Base-by-base conservation (phyloP, 2,329 filamentous ascomycete genomes). In the Nemania sp. region DNA sequence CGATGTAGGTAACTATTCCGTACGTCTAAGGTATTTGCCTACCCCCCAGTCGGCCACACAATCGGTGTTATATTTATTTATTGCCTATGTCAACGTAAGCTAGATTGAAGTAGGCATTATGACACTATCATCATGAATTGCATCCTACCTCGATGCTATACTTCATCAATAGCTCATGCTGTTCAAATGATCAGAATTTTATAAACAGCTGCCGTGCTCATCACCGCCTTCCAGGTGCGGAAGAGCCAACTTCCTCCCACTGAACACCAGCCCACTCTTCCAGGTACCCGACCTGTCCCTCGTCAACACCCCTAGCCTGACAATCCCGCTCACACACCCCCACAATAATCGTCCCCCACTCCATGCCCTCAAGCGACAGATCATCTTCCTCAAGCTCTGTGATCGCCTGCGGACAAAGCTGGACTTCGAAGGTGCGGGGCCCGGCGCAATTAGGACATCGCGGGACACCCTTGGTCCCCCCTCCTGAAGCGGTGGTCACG, bases 191-290 rank as follows among this genome's bases (percentile, higher is more conserved):
- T 59, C 10, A 0, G 49, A 5, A 8, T 1, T 35, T 3, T 26
- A 8, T n/a, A 22, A n/a, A 41, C 5, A 10, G 20, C 13, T 18
- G 20, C 3, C 0, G 24, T n/a, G 6, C 10, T n/a, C 27, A 54
- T 66, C 41, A 62, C 49, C 67, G 35, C 32, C 54, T 55, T 47
- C 53, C 64, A 41, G 56, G 69, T 1, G 55, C 67, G 45, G 64
- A 35, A 18, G 67, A 68, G 1, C 69, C 68, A 29, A 89, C 76
- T 80, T 98, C 94, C 81, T 99, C 96, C 96, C 95, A 99, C 80
- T 99, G 96, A 71, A 98, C 96, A 6, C 95, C 96, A n/a, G 88
- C 90, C 95, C 96, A 99, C 81, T 99, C 96, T 83, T 98, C 96
- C 20, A 94, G 76, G 80, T 97, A 98, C 1, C 90, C 93, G 0